Base-by-base conservation (phyloP, 441 rosid genomes). In the Jatropha multifida region DNA sequence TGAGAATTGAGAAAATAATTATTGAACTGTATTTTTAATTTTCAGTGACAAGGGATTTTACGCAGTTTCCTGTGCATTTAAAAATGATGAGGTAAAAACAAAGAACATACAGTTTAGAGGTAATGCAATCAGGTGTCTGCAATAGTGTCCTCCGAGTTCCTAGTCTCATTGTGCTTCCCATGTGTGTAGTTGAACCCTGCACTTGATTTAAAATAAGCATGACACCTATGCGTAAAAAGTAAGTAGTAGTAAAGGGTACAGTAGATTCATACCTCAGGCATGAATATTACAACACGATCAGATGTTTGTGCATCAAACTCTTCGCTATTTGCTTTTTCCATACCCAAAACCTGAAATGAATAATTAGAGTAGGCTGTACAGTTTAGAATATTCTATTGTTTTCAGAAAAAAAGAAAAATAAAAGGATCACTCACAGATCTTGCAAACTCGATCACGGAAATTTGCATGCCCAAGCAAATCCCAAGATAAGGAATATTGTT, bases 391-490 rank as follows among this genome's bases (percentile, higher is more conserved):
- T 54, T 4, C 26, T 54, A 13, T 54, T n/a, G 8, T 54, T 17
- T 15, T 18, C 4, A 3, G 9, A 18, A 18, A 54, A 54, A 2
- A 44, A 44, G 10, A 63, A 76, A 76, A 40, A 73, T 68, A 23
- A 69, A 54, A 32, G 32, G 32, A 32, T 76, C 70, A 83, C 98
- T 78, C 79, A 92, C 88, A 54, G 88, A 82, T 77, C 93, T 86
- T 61, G 98, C 92, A 79, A 72, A 91, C 85, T 96, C 99, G 60
- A 96, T 88, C 54, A 96, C 99, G 67, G 97, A 92, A 79, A 89
- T 82, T 81, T 96, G 99, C 99, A 96, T 96, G 71, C 99, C 99
- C 40, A 96, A 83, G 77, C 99, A 96, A 80, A 96, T 94, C 65
- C 99, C 99, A 27, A 96, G 93, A 85, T 83, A 96, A 61, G 99